phyloP scores from a whole-genome alignment of 768 basidiomycete species.

The Collybia sordida region DNA sequence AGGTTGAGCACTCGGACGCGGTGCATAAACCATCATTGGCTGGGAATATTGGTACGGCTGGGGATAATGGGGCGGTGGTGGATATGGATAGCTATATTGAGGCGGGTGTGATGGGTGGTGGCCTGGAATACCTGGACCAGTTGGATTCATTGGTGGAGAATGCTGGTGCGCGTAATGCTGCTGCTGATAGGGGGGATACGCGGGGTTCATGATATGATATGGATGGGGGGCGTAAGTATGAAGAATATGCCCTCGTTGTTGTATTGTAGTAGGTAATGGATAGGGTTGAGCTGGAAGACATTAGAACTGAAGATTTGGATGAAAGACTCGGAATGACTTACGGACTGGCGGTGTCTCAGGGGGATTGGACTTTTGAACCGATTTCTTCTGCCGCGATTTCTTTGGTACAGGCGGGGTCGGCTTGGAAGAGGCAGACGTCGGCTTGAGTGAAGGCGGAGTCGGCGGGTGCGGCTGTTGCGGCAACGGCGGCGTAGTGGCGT shows the following conservation, averaged over 20 bases:
- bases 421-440: conserved; percentile 37
- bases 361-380: conserved; percentile 13
- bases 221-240: conserved; percentile 54
- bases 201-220: conserved; percentile 68
- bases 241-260: conserved; percentile 36
- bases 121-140: conserved; percentile 33
- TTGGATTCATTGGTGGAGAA: conserved; percentile 27
- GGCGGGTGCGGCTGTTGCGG: conserved; percentile 47
- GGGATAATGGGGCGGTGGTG: conserved; percentile 54
- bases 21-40: conserved; percentile 72
- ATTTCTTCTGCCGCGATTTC: conserved; percentile 57
- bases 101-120: conserved; percentile 29
- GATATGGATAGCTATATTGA: conserved; percentile 60
- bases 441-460: conserved; percentile 42
- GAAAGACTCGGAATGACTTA: conserved; percentile 10
- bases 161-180: conserved; percentile 24
- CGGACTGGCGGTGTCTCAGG: conserved; percentile 10
- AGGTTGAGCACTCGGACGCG: conserved; percentile 33
- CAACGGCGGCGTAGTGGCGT: conserved; percentile 37
- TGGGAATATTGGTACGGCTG: conserved; percentile 68
- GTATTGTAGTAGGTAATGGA: conserved; percentile 28
- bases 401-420: conserved; percentile 26
- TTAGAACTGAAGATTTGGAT: conserved; percentile 18
- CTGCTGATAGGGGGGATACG: conserved; percentile 51
- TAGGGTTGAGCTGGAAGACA: conserved; percentile 18